Conservation (phyloP, 2,329 filamentous ascomycete genomes). For the Bipolaris zeicola region DNA sequence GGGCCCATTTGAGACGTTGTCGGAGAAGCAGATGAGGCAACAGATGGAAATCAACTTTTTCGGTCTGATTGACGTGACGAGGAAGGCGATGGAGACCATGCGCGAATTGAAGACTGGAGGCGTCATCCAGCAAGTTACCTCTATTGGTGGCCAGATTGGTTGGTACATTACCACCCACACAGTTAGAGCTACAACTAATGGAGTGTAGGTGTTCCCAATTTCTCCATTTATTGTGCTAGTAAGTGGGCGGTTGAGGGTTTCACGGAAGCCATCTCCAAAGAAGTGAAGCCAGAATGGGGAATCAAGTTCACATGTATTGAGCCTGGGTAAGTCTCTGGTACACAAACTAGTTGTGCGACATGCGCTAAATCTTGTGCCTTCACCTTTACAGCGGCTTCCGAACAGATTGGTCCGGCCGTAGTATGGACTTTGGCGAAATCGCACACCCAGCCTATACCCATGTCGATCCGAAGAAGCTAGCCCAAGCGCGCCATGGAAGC, state of each 20-base stretch:
- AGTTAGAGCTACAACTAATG: neutral
- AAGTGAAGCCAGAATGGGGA: constrained; percentile 55
- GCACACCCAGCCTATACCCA: constrained; percentile 56
- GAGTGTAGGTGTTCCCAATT: constrained; percentile 42
- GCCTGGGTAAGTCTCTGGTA: constrained; percentile 30
- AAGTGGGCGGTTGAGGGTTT: constrained; percentile 58
- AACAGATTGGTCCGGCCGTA: constrained; percentile 54
- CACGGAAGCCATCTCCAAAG: constrained; percentile 51
- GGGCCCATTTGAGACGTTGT: constrained; percentile 60
- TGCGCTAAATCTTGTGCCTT: neutral
- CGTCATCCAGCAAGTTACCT: constrained; percentile 61
- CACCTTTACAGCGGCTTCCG: constrained; percentile 47
- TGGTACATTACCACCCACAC: constrained; percentile 7
- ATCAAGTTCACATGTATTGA: constrained; percentile 55
- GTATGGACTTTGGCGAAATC: constrained; percentile 55
- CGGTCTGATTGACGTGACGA: constrained; percentile 61
- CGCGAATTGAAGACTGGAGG: constrained; percentile 58
- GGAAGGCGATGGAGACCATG: constrained; percentile 53
- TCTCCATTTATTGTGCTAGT: constrained; percentile 49
- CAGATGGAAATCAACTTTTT: constrained; percentile 67
- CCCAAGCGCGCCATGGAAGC: constrained; percentile 49
- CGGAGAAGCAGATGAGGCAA: constrained; percentile 55
- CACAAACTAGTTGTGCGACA: neutral
- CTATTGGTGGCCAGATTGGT: constrained; percentile 57
- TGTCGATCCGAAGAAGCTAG: constrained; percentile 51